Base-by-base conservation (phyloP, 2,329 filamentous ascomycete species). In the Venturia nashicola region DNA sequence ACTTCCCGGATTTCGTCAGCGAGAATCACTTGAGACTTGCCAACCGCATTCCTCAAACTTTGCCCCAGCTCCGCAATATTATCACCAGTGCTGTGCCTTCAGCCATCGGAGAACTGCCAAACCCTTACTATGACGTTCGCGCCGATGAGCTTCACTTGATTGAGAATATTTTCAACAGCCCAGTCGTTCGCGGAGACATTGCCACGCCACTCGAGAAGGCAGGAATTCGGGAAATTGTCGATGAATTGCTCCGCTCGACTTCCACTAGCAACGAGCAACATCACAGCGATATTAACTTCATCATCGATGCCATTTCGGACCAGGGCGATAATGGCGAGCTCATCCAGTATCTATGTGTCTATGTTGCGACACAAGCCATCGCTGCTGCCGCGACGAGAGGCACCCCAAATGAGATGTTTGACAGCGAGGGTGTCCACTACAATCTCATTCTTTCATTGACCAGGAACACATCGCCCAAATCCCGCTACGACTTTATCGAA, bases 1-100 rank as follows among this genome's bases (percentile, higher is more conserved):
- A 99, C 74, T 97, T 91, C 75, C 89, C 93, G 0, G 91, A 97
- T 64, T 99, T 96, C 74, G 78, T 99, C 51, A 88, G 90, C 6
- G 90, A 92, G 69, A 91, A 96, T 73, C 90, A 96, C 72, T 85
- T 90, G 68, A 84, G 86, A 68, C 84, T 99, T 62, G 91, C 88
- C 76, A 87, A 89, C 69, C 86, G 85, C 70, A 88, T 97, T 65
- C 90, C 92, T 1, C 84, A 86, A 61, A 88, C 94, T 71, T 94
- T 90, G 75, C 86, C 87, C 18, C 94, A 97, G 74, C 80, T 97
- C 62, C 86, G 92, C 68, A 97, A 97, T 71, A 81, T 96, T 63
- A 86, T 99, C 62, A 82, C 97, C 66, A 89, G 89, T 67, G 91
- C 92, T 8, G 89, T 86, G 67, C 90, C 88, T 32, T 83, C 83